Conservation (phyloP, 495 filamentous ascomycete genomes). For the Xylaria curta region DNA sequence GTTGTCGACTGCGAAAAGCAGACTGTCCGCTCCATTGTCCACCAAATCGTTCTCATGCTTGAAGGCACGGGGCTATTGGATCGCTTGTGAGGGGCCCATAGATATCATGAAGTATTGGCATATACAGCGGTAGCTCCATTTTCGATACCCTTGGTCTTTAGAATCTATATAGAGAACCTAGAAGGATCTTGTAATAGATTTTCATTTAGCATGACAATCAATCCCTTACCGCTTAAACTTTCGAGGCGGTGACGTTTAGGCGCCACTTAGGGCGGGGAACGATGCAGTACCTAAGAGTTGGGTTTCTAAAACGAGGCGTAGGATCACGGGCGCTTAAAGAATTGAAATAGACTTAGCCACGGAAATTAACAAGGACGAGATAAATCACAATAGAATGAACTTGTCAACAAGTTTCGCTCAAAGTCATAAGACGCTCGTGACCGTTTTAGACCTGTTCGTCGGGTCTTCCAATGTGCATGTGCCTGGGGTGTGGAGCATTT, state of each 20-base stretch:
- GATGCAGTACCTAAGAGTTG: not conserved
- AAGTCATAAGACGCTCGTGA: conserved; percentile 3
- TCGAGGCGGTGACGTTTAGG: not conserved
- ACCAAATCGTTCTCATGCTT: conserved; percentile 93
- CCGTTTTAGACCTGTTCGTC: not conserved
- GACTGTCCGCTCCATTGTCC: conserved; percentile 88
- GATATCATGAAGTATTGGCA: conserved; percentile 17
- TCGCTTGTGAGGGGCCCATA: conserved; percentile 45
- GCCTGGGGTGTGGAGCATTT: not conserved
- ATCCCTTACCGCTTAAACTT: not conserved
- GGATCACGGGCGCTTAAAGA: conserved; percentile 14
- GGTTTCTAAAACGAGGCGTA: not conserved
- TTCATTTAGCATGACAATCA: conserved; percentile 10
- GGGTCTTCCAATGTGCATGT: conserved; percentile 7
- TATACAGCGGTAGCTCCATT: conserved; percentile 11
- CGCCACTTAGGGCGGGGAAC: not conserved
- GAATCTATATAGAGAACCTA: conserved; percentile 13
- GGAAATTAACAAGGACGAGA: not conserved
- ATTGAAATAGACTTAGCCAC: conserved; percentile 12
- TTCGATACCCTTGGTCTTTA: conserved; percentile 14
- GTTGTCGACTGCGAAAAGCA: conserved; percentile 85
- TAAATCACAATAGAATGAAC: not conserved
- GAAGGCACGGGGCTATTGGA: conserved; percentile 89
- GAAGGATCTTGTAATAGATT: conserved; percentile 13
- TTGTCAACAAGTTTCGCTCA: not conserved